Evolutionary conservation across 179 eudicot genomes (phyloP).

Genomic region (Sideroxylon spinosum): DNA sequence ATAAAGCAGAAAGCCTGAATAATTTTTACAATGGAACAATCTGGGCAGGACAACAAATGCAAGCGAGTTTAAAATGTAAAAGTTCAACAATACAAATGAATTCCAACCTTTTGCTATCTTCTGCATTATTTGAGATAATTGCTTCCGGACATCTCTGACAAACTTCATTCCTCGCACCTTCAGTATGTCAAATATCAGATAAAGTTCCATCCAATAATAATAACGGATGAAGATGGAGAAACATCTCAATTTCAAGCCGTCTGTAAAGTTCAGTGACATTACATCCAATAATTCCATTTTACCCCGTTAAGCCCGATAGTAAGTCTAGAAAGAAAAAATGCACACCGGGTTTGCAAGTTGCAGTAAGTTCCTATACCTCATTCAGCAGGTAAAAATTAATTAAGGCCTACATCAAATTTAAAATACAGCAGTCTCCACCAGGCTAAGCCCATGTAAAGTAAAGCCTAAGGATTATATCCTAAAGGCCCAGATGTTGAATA

Average conservation of each 20-base stretch:
- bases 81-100: background rate
- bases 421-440: background rate
- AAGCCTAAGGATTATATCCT: background rate
- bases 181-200: conserved; percentile 12
- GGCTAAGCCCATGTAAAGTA: conserved; percentile 1
- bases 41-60: background rate
- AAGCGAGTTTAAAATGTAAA: background rate
- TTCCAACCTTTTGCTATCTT: conserved; percentile 73
- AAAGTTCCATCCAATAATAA: background rate
- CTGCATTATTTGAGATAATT: conserved; percentile 85
- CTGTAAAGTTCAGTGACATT: background rate
- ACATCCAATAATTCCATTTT: background rate
- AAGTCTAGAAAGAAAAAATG: background rate
- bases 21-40: conserved; percentile 1
- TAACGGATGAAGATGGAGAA: background rate
- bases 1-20: background rate
- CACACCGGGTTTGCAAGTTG: background rate
- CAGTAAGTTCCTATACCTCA: background rate
- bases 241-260: background rate
- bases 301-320: background rate
- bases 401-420: conserved; percentile 7
- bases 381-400: background rate
- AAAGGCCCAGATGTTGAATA: conserved; percentile 4
- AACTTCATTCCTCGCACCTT: conserved; percentile 91
- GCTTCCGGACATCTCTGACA: conserved; percentile 88